These are phyloP conservation scores for Syncephalastrum monosporum DNA, from an alignment of 371 early-diverging fungal species.

Conservation along the genomic window DNA sequence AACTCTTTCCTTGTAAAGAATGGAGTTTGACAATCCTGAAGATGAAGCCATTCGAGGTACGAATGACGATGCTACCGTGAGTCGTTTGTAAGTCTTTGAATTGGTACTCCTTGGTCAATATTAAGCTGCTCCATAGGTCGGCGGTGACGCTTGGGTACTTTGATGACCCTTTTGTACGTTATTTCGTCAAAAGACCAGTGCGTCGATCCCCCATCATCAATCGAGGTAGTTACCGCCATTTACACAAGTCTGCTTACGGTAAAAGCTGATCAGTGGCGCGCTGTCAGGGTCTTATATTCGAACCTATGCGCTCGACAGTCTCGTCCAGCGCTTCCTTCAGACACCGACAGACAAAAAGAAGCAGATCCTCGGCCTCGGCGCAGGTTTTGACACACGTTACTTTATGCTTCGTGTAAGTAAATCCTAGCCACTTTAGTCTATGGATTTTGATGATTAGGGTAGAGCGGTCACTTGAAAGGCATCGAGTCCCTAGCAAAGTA, in stretches of 20 bases:
- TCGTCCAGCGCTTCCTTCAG: slow-evolving; percentile 64
- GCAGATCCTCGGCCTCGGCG: slow-evolving; percentile 88
- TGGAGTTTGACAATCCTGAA: slow-evolving; percentile 5
- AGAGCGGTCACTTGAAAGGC: too few species aligned
- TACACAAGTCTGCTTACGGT: not conserved
- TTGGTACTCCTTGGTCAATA: not conserved
- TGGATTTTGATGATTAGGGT: slow-evolving; percentile 2
- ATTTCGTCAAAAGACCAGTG: slow-evolving; percentile 69
- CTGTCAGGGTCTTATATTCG: slow-evolving; percentile 72
- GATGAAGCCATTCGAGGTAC: slow-evolving; percentile 79
- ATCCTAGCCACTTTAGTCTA: not conserved
- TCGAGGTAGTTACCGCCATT: slow-evolving; percentile 60
- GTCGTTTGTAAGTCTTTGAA: slow-evolving; percentile 60
- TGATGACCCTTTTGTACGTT: slow-evolving; percentile 72
- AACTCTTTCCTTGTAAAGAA: too few species aligned
- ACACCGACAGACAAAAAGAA: slow-evolving; percentile 29
- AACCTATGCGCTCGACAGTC: slow-evolving; percentile 59
- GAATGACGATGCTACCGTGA: slow-evolving; percentile 86
- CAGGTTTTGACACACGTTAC: slow-evolving; percentile 93
- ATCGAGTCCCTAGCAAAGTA: slow-evolving; percentile 33
- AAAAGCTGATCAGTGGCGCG: not conserved
- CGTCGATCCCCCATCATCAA: slow-evolving; percentile 91
- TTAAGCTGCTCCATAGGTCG: slow-evolving; percentile 53
- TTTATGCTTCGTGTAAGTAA: slow-evolving; percentile 68
- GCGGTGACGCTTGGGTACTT: slow-evolving; percentile 82